Evolutionary conservation across 331 rosid genomes (phyloP), one percentile per base, ranked within the genome.

Genomic region (Quercus tomentella): DNA sequence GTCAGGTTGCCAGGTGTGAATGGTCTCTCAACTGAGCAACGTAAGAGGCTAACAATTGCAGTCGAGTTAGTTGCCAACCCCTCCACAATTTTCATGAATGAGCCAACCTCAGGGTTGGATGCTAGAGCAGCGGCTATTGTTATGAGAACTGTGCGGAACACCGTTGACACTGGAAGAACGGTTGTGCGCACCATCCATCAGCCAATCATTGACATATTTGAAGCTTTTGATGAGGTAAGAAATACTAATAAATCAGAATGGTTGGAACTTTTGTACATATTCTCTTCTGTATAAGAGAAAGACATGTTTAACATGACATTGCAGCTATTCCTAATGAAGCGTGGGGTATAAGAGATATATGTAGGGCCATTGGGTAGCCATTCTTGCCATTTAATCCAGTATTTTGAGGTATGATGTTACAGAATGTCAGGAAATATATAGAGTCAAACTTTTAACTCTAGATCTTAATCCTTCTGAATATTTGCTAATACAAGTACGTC

Each of bases 21-120:
- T 82, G 98, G 98, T 74, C 94, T 92, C 68, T 94, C 98, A n/a
- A 92, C 93, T 2, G 98, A 94, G 86, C 97, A 94, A 30, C 89
- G 93, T 51, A 92, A 92, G 85, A 85, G 98, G 87, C 74, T 94
- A 7, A 92, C 97, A 0, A 87, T 94, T 54, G 97, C 97, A 35
- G 94, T 94, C 18, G 97, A 94, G 79, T 79, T 94, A 21, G 97
- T 31, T 31, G 33, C 33, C 33, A 31, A 31, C 33, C 33, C 33
- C 33, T 0, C 33, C 33, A 31, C 4, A 17, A 88, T 94, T 43
- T 94, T 94, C 84, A 92, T 94, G 98, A 97, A 92, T 61, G 97
- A 94, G 84, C 97, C 97, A 45, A 94, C 97, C 55, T 92, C 97
- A 8, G 97, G 97, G 6, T 77, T 94, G 12, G 97, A 94, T 85